Conservation (phyloP, 306 rosid genomes). For the Prunus mume region DNA sequence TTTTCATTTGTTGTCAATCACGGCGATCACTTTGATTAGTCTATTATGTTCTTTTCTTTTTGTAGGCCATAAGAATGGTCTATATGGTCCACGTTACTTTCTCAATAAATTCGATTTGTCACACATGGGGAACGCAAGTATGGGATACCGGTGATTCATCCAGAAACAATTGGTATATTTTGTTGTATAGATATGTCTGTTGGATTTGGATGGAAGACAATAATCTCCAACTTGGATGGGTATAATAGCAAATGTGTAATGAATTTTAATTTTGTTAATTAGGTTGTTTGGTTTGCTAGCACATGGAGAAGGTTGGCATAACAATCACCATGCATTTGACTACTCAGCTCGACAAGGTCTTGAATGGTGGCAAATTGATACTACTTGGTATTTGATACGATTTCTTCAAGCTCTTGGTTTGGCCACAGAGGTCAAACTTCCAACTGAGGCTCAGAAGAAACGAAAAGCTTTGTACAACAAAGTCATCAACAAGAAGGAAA, state of each 20-base stretch:
- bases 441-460: slow-evolving; percentile 52
- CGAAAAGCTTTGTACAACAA: slow-evolving; percentile 17
- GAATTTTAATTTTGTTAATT: neutral
- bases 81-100: slow-evolving; percentile 2
- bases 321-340: slow-evolving; percentile 91
- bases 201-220: too few species aligned
- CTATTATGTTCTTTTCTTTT: too few species aligned
- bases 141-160: slow-evolving; percentile 14
- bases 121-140: slow-evolving; percentile 11
- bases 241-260: neutral
- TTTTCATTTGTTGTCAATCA: too few species aligned
- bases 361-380: slow-evolving; percentile 89
- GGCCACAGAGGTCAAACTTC: slow-evolving; percentile 71
- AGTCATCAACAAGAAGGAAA: too few species aligned
- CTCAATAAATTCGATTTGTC: slow-evolving; percentile 6
- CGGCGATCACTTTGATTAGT: too few species aligned
- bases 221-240: too few species aligned
- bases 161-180: slow-evolving; percentile 3
- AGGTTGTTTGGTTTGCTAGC: slow-evolving; percentile 78
- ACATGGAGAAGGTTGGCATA: slow-evolving; percentile 93
- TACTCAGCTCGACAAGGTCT: slow-evolving; percentile 82
- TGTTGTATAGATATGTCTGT: too few species aligned
- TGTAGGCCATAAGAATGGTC: neutral
- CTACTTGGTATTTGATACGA: slow-evolving; percentile 69
- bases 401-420: slow-evolving; percentile 66